Percentiles rank a stretch among this genome's conserved stretches.
These are phyloP conservation scores for Osmanthus fragrans DNA, from an alignment of 257 asterid species.

Conservation along the genomic window DNA sequence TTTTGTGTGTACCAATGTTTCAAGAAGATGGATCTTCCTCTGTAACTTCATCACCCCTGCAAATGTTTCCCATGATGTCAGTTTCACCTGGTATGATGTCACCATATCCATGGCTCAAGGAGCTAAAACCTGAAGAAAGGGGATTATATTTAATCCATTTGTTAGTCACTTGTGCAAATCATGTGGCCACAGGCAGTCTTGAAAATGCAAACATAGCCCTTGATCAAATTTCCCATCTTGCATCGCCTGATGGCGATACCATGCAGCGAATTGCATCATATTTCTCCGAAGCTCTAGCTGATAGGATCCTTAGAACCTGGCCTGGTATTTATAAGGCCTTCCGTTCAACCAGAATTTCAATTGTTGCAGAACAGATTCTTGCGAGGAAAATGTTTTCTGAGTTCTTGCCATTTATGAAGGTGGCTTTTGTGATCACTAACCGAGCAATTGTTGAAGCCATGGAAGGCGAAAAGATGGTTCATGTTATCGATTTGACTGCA, in stretches of 20 bases:
- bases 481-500: constrained; percentile 72
- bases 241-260: constrained; percentile 82
- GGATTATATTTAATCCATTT: constrained; percentile 80
- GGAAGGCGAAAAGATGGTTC: constrained; percentile 97
- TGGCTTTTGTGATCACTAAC: constrained; percentile 71
- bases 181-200: constrained; percentile 69
- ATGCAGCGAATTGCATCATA: constrained; percentile 91
- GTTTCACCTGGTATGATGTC: constrained; percentile 53
- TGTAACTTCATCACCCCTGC: constrained; percentile 72
- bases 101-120: constrained; percentile 80
- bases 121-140: constrained; percentile 86
- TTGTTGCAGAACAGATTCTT: constrained; percentile 57
- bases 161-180: constrained; percentile 77
- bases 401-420: constrained; percentile 72
- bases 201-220: constrained; percentile 86
- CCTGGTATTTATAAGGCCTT: constrained; percentile 82
- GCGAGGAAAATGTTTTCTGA: constrained; percentile 74
- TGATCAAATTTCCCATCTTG: constrained; percentile 84
- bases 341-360: constrained; percentile 46
- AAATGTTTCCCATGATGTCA: constrained; percentile 57
- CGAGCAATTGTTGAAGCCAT: constrained; percentile 84
- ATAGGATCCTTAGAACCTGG: constrained; percentile 73
- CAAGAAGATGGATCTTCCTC: constrained; percentile 94
- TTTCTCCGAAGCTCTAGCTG: constrained; percentile 81
- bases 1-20: constrained; percentile 44